Percentiles rank a stretch among this genome's conserved stretches.
Conservation (phyloP, 2,329 filamentous ascomycete genomes). For the Graphilbum fragrans region DNA sequence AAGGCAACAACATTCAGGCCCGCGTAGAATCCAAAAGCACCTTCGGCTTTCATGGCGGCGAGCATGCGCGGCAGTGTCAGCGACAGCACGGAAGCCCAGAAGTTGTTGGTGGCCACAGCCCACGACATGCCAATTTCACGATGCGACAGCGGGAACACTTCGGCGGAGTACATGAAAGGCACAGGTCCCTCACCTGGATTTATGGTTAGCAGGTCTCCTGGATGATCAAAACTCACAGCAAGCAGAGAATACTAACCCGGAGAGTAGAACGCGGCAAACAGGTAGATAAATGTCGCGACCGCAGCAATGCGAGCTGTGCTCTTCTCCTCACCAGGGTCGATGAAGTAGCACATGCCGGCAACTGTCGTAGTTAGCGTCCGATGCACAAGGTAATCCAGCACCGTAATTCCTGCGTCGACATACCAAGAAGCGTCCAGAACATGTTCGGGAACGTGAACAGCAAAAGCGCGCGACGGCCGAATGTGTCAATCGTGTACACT, state of each 20-base stretch:
- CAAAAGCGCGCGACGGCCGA: constrained; percentile 46
- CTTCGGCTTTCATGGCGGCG: constrained; percentile 13
- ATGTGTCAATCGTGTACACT: constrained; percentile 54
- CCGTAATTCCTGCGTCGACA: background rate
- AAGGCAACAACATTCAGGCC: constrained; percentile 45
- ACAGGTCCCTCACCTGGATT: constrained; percentile 46
- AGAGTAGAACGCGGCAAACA: constrained; percentile 17
- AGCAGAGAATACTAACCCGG: constrained; percentile 28
- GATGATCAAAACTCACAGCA: too few relatives aligned
- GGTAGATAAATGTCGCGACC: constrained; percentile 3
- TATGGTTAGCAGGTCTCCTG: constrained; percentile 35
- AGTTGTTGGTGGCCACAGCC: constrained; percentile 12
- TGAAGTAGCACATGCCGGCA: background rate
- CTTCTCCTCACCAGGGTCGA: background rate
- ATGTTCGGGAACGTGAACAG: constrained; percentile 56
- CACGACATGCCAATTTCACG: constrained; percentile 52
- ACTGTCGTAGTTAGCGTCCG: too few relatives aligned
- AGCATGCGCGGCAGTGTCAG: constrained; percentile 52
- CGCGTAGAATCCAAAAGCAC: constrained; percentile 41
- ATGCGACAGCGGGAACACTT: constrained; percentile 60
- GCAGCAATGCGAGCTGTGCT: background rate
- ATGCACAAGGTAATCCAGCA: too few relatives aligned
- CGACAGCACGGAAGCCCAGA: constrained; percentile 47
- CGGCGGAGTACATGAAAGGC: constrained; percentile 56
- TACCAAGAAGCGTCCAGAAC: constrained; percentile 31